Conservation (phyloP, 345 rosid species). For the Boechera stricta region DNA sequence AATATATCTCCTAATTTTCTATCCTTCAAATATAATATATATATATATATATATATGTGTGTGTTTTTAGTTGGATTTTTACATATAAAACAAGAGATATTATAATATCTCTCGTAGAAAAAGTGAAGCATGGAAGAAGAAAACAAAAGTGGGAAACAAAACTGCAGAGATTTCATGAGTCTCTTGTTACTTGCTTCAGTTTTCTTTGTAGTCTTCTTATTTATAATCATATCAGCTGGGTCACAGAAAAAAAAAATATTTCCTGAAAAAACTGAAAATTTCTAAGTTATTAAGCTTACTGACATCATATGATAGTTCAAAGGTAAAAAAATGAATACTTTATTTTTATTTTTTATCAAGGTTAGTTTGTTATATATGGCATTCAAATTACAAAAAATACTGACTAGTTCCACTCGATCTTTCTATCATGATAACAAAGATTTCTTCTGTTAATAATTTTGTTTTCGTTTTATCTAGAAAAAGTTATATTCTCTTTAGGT, state of each 20-base stretch:
- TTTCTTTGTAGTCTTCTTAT: conserved; percentile 43
- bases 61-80: neutral
- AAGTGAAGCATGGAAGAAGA: conserved; percentile 21
- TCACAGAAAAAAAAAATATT: neutral
- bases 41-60: neutral
- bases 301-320: conserved; percentile 31
- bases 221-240: conserved; percentile 28
- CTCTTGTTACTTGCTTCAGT: conserved; percentile 43
- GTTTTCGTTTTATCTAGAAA: conserved; percentile 8
- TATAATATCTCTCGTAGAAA: neutral
- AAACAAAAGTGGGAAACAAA: conserved; percentile 44
- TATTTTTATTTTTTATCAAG: neutral
- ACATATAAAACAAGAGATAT: conserved; percentile 11
- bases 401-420: conserved; percentile 11
- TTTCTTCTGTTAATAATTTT: neutral
- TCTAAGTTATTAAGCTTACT: neutral
- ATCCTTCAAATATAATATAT: neutral
- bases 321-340: neutral
- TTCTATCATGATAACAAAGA: neutral
- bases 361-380: neutral
- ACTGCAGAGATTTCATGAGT: conserved; percentile 39
- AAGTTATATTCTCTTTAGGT: neutral
- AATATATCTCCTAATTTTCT: conserved; percentile 18
- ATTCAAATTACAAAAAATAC: neutral
- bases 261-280: neutral